Evolutionary conservation across 345 rosid species (phyloP), one percentile per base, ranked within the genome.

Genomic region (Rubroshorea leprosula): DNA sequence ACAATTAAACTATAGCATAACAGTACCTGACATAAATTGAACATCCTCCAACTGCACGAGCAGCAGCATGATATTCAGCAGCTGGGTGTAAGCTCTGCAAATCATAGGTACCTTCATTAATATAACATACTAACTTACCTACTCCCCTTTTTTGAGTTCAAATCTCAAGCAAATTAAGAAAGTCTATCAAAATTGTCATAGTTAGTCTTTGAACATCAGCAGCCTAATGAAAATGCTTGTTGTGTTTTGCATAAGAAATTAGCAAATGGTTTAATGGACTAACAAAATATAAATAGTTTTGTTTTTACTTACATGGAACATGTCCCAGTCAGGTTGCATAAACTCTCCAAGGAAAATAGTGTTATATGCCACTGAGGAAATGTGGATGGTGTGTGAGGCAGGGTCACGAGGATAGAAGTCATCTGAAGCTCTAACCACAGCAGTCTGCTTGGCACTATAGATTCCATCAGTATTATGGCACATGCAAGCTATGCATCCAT

Each of bases 321-420:
- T 93, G 74, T 93, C 99, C 99, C 99, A 93, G 58, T 93, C 99
- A 69, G 97, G 97, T 63, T 87, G 99, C 96, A 90, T 85, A 59
- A 93, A 89, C 68, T 93, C 99, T 43, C 99, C 99, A 7, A 93
- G 95, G 78, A 93, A 89, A 53, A 93, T 80, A 0, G 89, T 77
- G 73, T 93, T 93, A 58, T 87, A 93, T 5, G 96, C 96, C 26
- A 93, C 99, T 0, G 97, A 83, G 17, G 99, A 89, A 14, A 93
- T 83, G 54, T 90, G 99, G 51, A 87, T 85, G 23, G 97, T 93
- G 76, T 93, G 99, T 41, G 99, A 93, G 55, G 97, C 97, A 61
- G 97, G 95, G 51, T 93, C 99, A 52, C 75, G 77, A 2, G 99
- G 99, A 57, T 82, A 93, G 71, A 73, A 93, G 68, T 93, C 99